Base-by-base conservation (phyloP, 805 yeast genomes). In the Myxozyma vanderwaltii region DNA sequence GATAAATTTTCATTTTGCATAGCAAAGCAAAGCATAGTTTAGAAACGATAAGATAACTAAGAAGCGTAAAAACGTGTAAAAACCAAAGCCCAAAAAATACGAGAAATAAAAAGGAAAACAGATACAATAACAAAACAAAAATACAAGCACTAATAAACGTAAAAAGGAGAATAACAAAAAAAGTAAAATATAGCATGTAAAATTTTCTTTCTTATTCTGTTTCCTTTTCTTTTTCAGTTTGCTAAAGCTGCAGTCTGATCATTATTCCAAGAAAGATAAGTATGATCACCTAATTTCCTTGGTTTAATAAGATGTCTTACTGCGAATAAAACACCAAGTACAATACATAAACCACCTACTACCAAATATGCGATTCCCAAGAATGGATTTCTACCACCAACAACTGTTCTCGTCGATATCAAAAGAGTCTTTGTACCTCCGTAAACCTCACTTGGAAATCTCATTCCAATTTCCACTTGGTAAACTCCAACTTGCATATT, bases 371-470 rank as follows among this genome's bases (percentile, higher is more conserved):
- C 86, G 19, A 94, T 81, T 2, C 97, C 97, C 60, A 94, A 74
- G 64, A 89, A 84, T 73, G 86, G 72, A 72, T 92, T 91, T 51
- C 96, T 79, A 13, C 97, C 97, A 10, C 99, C 99, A 65, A 91
- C 81, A 1, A 86, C 84, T 40, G 89, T 81, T 60, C 87, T 86
- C 3, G 97, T 90, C 8, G 96, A 85, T 21, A 94, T 73, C 0
- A 92, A 86, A 43, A 92, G 64, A 2, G 89, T 81, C 74, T 94
- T 94, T 21, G 89, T 83, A n/a, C 99, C 99, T 2, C 96, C 95
- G 75, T 84, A 94, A 3, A 82, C 74, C 0, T 85, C 72, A 13
- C 89, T 92, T 0, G 97, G 96, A 74, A 88, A 94, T 74, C 91
- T 86, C 56, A 59, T 73, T 8, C 78, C 89, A 61, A 92, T 81